Evolutionary conservation across 371 early-diverging fungal genomes (phyloP).

Genomic region (Lichtheimia corymbifera): DNA sequence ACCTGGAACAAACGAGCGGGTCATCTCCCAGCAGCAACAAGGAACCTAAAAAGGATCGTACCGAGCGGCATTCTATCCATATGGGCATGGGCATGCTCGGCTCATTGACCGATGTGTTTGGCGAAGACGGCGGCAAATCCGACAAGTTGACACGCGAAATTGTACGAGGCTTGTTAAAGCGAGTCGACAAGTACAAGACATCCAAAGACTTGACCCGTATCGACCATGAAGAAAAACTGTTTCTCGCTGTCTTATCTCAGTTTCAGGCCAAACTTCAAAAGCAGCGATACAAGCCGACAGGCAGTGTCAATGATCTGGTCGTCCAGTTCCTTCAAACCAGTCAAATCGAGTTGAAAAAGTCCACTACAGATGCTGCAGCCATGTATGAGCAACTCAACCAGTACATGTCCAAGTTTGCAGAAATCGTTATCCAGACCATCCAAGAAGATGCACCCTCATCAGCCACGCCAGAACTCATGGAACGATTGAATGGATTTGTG

Average conservation of each 20-base stretch:
- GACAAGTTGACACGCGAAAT: conserved; percentile 46
- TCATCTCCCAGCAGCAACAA: background rate
- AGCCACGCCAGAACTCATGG: conserved; percentile 42
- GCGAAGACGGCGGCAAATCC: conserved; percentile 29
- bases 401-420: conserved; percentile 34
- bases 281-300: conserved; percentile 33
- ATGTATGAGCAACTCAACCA: conserved; percentile 33
- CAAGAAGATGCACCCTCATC: conserved; percentile 39
- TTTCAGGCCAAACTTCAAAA: conserved; percentile 28
- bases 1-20: conserved; percentile 15
- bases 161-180: conserved; percentile 27
- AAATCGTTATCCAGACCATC: conserved; percentile 40
- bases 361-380: conserved; percentile 18
- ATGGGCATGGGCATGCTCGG: conserved; percentile 27
- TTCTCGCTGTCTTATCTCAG: conserved; percentile 23
- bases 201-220: conserved; percentile 15
- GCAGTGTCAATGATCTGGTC: conserved; percentile 40
- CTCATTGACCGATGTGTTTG: conserved; percentile 33
- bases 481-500: conserved; percentile 32
- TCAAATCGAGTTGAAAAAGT: conserved; percentile 29
- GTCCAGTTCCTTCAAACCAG: conserved; percentile 36
- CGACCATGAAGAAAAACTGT: conserved; percentile 28
- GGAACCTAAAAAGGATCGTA: conserved; percentile 12
- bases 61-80: conserved; percentile 15
- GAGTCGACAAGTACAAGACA: conserved; percentile 39